Evolutionary conservation across 176 grass and related monocot species (phyloP).

Genomic region (Sorghum bicolor): DNA sequence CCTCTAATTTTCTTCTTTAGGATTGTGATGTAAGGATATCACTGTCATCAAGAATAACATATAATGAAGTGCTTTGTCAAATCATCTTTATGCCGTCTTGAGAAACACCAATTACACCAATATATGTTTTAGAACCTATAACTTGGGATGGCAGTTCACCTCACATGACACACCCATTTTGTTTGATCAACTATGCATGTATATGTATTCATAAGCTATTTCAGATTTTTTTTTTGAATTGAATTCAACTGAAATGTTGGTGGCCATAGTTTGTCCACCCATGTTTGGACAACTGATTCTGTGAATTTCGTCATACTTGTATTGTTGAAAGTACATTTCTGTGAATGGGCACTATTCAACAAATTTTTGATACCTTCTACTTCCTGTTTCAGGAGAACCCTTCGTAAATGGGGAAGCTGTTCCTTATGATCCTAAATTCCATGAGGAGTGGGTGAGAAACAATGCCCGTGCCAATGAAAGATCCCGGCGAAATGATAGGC

Average conservation of each 20-base stretch:
- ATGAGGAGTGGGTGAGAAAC: slow-evolving; percentile 75
- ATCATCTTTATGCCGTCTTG: background rate
- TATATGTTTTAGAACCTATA: background rate
- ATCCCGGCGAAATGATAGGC: slow-evolving; percentile 66
- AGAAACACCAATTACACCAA: background rate
- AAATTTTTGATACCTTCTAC: background rate
- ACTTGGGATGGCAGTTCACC: background rate
- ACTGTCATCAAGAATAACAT: no score
- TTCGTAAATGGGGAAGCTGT: slow-evolving; percentile 90
- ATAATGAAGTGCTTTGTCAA: background rate
- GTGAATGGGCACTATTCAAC: background rate
- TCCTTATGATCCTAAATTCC: slow-evolving; percentile 76
- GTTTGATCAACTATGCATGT: background rate
- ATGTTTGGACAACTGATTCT: background rate
- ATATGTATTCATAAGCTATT: background rate
- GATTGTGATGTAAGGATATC: background rate
- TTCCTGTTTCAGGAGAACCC: slow-evolving; percentile 45
- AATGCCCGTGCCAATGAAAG: slow-evolving; percentile 41
- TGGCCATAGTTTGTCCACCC: background rate
- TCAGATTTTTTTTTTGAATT: no score
- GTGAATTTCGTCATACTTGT: background rate
- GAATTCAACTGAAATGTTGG: background rate
- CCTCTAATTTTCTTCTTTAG: background rate
- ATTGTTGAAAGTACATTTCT: background rate
- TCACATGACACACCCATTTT: background rate